phyloP scores from a whole-genome alignment of 2,329 filamentous ascomycete genomes.

The Fusarium sp. region DNA sequence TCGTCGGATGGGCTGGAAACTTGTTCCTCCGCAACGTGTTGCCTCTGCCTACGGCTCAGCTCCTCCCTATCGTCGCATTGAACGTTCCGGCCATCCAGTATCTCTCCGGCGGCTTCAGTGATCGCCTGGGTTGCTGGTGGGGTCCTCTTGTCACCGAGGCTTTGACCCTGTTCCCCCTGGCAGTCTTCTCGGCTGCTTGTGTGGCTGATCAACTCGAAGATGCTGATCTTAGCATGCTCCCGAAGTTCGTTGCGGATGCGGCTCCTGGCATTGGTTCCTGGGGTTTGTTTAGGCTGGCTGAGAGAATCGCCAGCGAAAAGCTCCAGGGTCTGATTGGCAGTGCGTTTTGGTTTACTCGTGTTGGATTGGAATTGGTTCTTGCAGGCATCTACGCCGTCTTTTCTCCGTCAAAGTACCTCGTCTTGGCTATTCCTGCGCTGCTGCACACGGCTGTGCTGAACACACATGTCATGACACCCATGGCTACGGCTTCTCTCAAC shows the following conservation, averaged over 20 bases:
- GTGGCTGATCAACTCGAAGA: slow-evolving; percentile 74
- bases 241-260: slow-evolving; percentile 71
- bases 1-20: slow-evolving; percentile 79
- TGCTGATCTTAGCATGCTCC: slow-evolving; percentile 66
- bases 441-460: slow-evolving; percentile 79
- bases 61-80: slow-evolving; percentile 79
- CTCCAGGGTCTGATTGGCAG: slow-evolving; percentile 68
- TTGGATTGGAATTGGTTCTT: slow-evolving; percentile 78
- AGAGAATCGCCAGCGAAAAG: slow-evolving; percentile 54
- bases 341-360: slow-evolving; percentile 73
- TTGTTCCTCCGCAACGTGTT: slow-evolving; percentile 61
- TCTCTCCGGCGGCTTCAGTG: slow-evolving; percentile 76
- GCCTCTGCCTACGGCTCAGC: slow-evolving; percentile 60
- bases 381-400: slow-evolving; percentile 73
- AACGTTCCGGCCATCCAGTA: slow-evolving; percentile 81
- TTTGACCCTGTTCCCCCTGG: slow-evolving; percentile 77
- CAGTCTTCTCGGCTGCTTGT: slow-evolving; percentile 72
- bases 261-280: slow-evolving; percentile 75
- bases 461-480: slow-evolving; percentile 74
- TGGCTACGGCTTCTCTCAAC: slow-evolving; percentile 73
- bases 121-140: slow-evolving; percentile 71
- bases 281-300: slow-evolving; percentile 68
- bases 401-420: slow-evolving; percentile 75
- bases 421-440: slow-evolving; percentile 78
- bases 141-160: slow-evolving; percentile 83